Conservation (phyloP, 306 rosid genomes). For the Elaeagnus macrophylla region DNA sequence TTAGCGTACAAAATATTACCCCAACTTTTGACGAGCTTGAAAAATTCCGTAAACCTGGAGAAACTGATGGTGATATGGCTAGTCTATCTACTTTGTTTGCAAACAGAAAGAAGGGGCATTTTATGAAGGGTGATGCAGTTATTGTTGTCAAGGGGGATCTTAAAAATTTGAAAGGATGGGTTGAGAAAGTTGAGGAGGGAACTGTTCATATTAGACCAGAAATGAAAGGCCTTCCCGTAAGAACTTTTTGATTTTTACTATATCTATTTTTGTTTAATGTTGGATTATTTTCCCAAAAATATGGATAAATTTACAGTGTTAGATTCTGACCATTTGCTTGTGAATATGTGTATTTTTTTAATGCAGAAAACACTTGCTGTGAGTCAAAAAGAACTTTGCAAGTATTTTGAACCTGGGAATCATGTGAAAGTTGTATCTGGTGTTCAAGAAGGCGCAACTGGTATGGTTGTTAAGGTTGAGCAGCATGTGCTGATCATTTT, state of each 20-base stretch:
- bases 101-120: constrained; percentile 93
- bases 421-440: constrained; percentile 97
- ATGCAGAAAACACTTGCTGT: constrained; percentile 73
- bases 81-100: constrained; percentile 84
- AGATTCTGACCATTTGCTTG: constrained; percentile 13
- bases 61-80: constrained; percentile 75
- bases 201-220: constrained; percentile 88
- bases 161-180: constrained; percentile 89
- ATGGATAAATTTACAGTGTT: background rate
- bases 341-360: constrained; percentile 5
- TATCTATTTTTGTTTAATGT: background rate
- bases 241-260: constrained; percentile 17
- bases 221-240: constrained; percentile 81
- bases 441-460: constrained; percentile 93
- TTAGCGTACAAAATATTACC: constrained; percentile 63
- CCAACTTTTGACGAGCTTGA: constrained; percentile 96
- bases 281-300: background rate
- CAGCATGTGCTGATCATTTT: constrained; percentile 88
- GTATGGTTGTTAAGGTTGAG: constrained; percentile 98
- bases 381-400: constrained; percentile 83
- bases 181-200: constrained; percentile 92
- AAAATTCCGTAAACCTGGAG: constrained; percentile 83
- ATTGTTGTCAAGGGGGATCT: constrained; percentile 85
- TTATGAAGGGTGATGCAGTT: constrained; percentile 95
- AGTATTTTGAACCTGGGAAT: constrained; percentile 93